Conservation (phyloP, 192 early-diverging fungal genomes). For the Backusella liffmaniae region DNA sequence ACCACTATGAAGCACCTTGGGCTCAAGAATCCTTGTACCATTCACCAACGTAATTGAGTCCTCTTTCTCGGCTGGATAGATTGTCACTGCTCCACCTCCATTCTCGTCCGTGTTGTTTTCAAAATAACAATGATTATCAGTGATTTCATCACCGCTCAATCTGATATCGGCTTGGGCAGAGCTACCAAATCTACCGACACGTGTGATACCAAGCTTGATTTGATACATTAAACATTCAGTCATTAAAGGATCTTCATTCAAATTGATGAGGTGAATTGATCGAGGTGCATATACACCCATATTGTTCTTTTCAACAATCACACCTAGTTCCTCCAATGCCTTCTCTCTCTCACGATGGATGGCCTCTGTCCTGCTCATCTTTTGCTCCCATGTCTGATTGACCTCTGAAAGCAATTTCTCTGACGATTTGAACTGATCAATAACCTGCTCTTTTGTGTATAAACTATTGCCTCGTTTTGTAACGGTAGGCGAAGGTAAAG, state of each 20-base stretch:
- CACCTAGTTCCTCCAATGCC: constrained; percentile 67
- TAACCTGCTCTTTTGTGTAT: constrained; percentile 42
- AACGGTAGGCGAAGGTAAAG: constrained; percentile 23
- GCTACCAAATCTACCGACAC: constrained; percentile 50
- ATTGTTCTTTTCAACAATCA: constrained; percentile 53
- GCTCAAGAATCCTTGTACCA: constrained; percentile 60
- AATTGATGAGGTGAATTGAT: constrained; percentile 70
- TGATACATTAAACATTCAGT: constrained; percentile 79
- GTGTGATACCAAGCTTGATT: constrained; percentile 61
- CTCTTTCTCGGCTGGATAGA: constrained; percentile 49
- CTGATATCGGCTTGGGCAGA: constrained; percentile 43
- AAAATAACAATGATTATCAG: constrained; percentile 63
- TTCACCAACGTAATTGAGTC: constrained; percentile 72
- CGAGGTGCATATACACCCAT: constrained; percentile 68
- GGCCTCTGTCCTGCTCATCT: constrained; percentile 58
- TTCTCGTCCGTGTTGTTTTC: constrained; percentile 41
- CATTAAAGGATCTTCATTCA: constrained; percentile 78
- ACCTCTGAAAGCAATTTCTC: constrained; percentile 79
- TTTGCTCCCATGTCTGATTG: constrained; percentile 76
- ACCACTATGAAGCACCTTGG: constrained; percentile 62
- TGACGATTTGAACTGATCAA: constrained; percentile 67
- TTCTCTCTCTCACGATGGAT: constrained; percentile 61
- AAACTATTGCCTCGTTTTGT: constrained; percentile 16
- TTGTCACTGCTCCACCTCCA: constrained; percentile 45
- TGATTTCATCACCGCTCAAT: constrained; percentile 45